Base-by-base conservation (phyloP, 2,329 filamentous ascomycete species). In the Chaetomiaceae sp. region DNA sequence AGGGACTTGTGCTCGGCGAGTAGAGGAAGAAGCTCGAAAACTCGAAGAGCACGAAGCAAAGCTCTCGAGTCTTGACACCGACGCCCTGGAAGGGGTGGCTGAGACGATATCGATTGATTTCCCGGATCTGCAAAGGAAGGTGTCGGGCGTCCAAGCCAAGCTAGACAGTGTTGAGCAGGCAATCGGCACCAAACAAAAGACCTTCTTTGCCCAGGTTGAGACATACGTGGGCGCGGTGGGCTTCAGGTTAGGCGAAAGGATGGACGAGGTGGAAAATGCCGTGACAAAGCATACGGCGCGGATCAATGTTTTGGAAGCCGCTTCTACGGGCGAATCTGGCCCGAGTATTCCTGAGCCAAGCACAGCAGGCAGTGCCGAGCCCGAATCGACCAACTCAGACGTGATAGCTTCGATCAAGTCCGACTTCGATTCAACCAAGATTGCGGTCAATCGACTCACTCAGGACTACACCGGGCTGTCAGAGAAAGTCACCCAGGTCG, bases 41-140 rank as follows among this genome's bases (percentile, higher is more conserved):
- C 29, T 54, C 11, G 44, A 51, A n/a, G 50, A 48, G 9, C 53
- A 54, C 14, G 55, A 55, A 18, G 14, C 30, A 8, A 58, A 51
- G 13, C 48, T 61, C 4, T 46, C 40, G 11, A 38, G 41, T 10
- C 14, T 61, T 6, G 57, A 60, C 34, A 37, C 50, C 6, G 48
- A 55, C 3, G 50, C 29, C 11, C 48, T 57, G 11, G 54, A 57
- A 5, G 20, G 11, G 11, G 43, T 38, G 11, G 48, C 49, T 9
- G 57, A 59, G 18, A 48, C 30, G 1, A 36, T 50, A n/a, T 55
- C 52, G 11, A 49, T 55, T n/a, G 41, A 29, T 9, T 49, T 58
- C 8, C 57, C 57, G 5, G 33, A 42, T 4, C 45, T 59, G 18
- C 32, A 49, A 33, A 34, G 30, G 43, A 42, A 36, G 20, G 30